Conservation (phyloP, 805 yeast species). For the Schwanniomyces pseudopolymorphus region DNA sequence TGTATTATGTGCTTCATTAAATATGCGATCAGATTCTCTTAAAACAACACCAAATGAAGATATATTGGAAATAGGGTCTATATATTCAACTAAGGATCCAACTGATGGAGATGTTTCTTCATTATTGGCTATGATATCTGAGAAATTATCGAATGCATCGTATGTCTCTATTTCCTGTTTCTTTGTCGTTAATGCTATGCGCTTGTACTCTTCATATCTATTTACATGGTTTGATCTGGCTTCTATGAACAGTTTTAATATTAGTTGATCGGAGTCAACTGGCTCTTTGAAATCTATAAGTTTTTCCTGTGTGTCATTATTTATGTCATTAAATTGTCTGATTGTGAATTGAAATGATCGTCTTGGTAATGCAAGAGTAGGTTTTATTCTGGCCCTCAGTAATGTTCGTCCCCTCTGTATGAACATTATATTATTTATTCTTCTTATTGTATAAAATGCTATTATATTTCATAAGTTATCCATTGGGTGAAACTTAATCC, state of each 20-base stretch:
- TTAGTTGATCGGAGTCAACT: slow-evolving; percentile 6
- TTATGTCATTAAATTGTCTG: background rate
- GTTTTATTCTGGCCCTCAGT: background rate
- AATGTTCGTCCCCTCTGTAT: background rate
- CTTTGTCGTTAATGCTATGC: background rate
- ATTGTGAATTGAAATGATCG: background rate
- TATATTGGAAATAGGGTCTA: slow-evolving; percentile 11
- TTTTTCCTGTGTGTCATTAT: background rate
- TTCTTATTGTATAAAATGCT: background rate
- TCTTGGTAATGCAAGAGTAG: background rate
- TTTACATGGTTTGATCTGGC: slow-evolving; percentile 4
- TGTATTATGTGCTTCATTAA: slow-evolving; percentile 32
- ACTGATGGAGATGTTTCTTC: slow-evolving; percentile 15
- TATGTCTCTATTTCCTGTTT: background rate
- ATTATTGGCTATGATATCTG: slow-evolving; percentile 4
- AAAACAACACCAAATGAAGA: slow-evolving; percentile 38
- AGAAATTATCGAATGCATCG: slow-evolving; percentile 3
- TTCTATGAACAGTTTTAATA: slow-evolving; percentile 5
- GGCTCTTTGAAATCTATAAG: slow-evolving; percentile 5
- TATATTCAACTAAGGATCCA: slow-evolving; percentile 44
- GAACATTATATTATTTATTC: background rate
- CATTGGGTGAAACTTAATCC: background rate
- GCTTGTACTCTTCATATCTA: slow-evolving; percentile 5
- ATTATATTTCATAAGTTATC: background rate
- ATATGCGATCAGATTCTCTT: slow-evolving; percentile 26